These are phyloP conservation scores for Erysimum cheiranthoides DNA, from an alignment of 345 rosid species.

Conservation along the genomic window DNA sequence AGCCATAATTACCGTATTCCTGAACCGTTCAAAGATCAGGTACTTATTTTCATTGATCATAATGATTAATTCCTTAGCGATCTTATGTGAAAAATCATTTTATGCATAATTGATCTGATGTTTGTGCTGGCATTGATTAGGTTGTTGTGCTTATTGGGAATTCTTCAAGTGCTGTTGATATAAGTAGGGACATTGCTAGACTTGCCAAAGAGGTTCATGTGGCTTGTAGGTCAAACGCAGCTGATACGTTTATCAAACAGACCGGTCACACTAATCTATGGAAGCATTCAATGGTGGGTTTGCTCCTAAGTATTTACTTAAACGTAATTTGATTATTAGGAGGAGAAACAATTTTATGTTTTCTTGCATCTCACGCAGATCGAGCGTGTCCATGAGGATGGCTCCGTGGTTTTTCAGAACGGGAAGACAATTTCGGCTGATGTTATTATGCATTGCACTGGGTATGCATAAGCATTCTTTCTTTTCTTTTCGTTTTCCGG, in stretches of 20 bases:
- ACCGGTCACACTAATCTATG: conserved; percentile 60
- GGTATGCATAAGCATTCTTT: conserved; percentile 42
- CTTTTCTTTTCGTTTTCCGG: background rate
- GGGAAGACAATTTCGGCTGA: conserved; percentile 57
- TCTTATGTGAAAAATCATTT: background rate
- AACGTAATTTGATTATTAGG: background rate
- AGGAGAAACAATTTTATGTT: background rate
- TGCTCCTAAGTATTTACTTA: background rate
- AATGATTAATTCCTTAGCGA: background rate
- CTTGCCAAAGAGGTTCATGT: conserved; percentile 85
- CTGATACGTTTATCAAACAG: conserved; percentile 51
- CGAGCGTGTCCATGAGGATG: conserved; percentile 60
- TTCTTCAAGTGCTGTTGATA: conserved; percentile 68
- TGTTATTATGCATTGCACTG: conserved; percentile 80
- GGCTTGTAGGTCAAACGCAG: conserved; percentile 59
- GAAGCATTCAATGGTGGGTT: conserved; percentile 77
- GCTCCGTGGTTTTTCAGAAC: conserved; percentile 62
- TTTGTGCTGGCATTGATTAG: conserved; percentile 38
- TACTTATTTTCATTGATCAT: too few relatives aligned
- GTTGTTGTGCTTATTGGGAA: conserved; percentile 67
- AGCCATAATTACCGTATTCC: conserved; percentile 78
- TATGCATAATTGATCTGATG: background rate
- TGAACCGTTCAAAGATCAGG: conserved; percentile 62
- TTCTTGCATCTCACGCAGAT: conserved; percentile 54
- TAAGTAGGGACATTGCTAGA: conserved; percentile 66